Evolutionary conservation across 805 yeast genomes (phyloP).

Genomic region (Wickerhamiella vanderwaltii): DNA sequence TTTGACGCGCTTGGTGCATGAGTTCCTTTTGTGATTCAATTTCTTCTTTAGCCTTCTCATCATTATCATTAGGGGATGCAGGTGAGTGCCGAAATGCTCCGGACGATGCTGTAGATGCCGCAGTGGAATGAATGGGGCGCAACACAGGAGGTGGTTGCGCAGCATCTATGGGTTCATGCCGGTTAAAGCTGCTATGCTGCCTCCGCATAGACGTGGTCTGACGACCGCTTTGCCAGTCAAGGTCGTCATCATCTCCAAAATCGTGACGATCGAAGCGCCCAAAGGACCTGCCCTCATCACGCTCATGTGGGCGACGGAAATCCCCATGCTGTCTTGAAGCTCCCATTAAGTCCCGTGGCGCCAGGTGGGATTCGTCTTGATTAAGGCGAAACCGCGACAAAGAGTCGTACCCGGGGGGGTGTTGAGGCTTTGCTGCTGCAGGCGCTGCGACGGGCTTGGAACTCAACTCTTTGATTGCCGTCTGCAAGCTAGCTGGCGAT

Average conservation of each 20-base stretch:
- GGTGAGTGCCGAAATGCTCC: not conserved
- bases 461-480: not conserved
- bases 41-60: slow-evolving; percentile 11
- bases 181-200: not conserved
- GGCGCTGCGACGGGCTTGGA: not conserved
- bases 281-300: not conserved
- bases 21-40: slow-evolving; percentile 25
- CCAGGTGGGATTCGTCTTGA: not conserved
- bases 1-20: slow-evolving; percentile 27
- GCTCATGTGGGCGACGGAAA: no score
- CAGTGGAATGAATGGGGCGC: not conserved
- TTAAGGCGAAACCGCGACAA: slow-evolving; percentile 16
- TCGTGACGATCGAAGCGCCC: not conserved
- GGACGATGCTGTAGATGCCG: not conserved
- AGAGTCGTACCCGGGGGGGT: slow-evolving; percentile 14
- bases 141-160: not conserved
- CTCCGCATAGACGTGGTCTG: slow-evolving; percentile 3
- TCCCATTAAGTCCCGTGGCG: slow-evolving; percentile 6
- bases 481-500: not conserved
- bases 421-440: no score
- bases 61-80: not conserved
- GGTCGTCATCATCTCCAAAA: slow-evolving; percentile 2
- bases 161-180: not conserved
- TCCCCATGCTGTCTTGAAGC: not conserved
- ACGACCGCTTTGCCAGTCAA: slow-evolving; percentile 4